Base-by-base conservation (phyloP, 2,329 filamentous ascomycete species). In the Coniosporium tulheliwenetii region DNA sequence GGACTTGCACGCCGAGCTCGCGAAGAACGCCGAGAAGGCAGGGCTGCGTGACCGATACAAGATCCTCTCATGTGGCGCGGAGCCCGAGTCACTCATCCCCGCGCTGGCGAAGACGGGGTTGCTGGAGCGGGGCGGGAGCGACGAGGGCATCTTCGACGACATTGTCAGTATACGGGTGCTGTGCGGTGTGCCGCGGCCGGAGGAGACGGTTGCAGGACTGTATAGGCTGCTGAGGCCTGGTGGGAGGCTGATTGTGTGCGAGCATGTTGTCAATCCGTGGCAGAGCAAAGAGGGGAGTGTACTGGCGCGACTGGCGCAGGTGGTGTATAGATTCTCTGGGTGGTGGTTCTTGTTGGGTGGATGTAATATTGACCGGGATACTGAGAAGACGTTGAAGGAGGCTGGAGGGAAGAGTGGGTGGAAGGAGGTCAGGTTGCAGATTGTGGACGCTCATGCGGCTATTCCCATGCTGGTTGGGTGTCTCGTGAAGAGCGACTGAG, bases 261-360 rank as follows among this genome's bases (percentile, higher is more conserved):
- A 76, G 52, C 73, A 77, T 56, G 65, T 73, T 10, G 62, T 57
- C 16, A 73, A 71, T 48, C 63, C 66, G 1, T 72, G 67, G 65
- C 51, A 54, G 39, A 60, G 54, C n/a, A 56, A 57, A 36, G 62
- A 59, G 47, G 70, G 67, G 5, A 66, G 61, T 31, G 10, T 66
- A 9, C 5, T 64, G 10, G 67, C 61, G n/a, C 52, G 66, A 14
- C 9, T 60, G 12, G 49, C 65, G 48, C 72, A 76, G 54, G 46
- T 57, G 9, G 44, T 68, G 10, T 72, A 64, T 51, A 58, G 56
- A 29, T 30, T 58, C 2, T 37, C 67, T 2, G 66, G 69, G 4
- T 75, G 70, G 70, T 60, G 61, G 4, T 69, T 66, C 47, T 69
- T 69, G 45, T 53, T 73, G 47, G 70, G 66, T 5, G 65, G 66